Percentiles rank a stretch among this genome's conserved stretches.
phyloP scores from a whole-genome alignment of 805 yeast species.

The Zygoascus bituminiphila region DNA sequence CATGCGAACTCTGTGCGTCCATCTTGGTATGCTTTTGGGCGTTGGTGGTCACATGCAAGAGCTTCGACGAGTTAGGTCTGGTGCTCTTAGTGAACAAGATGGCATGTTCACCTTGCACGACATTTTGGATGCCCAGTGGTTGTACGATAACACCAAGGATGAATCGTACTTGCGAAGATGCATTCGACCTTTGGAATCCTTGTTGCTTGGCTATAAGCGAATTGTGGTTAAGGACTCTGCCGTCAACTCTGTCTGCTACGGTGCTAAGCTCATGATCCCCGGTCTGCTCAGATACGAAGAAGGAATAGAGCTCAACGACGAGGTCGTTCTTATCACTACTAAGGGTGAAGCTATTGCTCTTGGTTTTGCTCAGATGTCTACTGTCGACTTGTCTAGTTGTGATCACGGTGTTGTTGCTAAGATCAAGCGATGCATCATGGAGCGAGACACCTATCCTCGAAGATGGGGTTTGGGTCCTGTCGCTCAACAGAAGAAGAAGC shows the following conservation, averaged over 20 bases:
- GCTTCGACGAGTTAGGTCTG: conserved; percentile 97
- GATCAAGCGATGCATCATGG: conserved; percentile 99
- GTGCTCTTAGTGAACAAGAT: conserved; percentile 86
- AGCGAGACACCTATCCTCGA: conserved; percentile 97
- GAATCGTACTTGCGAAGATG: conserved; percentile 91
- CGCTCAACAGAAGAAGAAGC: conserved; percentile 96
- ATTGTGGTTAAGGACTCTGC: conserved; percentile 92
- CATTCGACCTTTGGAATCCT: conserved; percentile 89
- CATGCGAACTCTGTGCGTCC: conserved; percentile 99
- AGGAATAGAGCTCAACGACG: conserved; percentile 94
- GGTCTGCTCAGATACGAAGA: conserved; percentile 96
- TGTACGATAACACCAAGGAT: conserved; percentile 93
- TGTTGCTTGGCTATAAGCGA: conserved; percentile 92
- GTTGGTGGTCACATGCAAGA: conserved; percentile 99
- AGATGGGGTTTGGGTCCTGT: conserved; percentile 99
- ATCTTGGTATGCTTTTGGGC: conserved; percentile 94
- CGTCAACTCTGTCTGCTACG: conserved; percentile 96
- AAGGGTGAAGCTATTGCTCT: conserved; percentile 99
- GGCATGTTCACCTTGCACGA: conserved; percentile 94
- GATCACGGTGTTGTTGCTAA: conserved; percentile 98
- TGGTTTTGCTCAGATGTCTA: conserved; percentile 98
- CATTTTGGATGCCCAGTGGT: conserved; percentile 97
- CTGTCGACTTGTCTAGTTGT: conserved; percentile 91
- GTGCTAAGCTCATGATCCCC: conserved; percentile 98
- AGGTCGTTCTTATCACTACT: conserved; percentile 95